Evolutionary conservation across 768 basidiomycete genomes (phyloP).

Genomic region (Clavaria fumosa): DNA sequence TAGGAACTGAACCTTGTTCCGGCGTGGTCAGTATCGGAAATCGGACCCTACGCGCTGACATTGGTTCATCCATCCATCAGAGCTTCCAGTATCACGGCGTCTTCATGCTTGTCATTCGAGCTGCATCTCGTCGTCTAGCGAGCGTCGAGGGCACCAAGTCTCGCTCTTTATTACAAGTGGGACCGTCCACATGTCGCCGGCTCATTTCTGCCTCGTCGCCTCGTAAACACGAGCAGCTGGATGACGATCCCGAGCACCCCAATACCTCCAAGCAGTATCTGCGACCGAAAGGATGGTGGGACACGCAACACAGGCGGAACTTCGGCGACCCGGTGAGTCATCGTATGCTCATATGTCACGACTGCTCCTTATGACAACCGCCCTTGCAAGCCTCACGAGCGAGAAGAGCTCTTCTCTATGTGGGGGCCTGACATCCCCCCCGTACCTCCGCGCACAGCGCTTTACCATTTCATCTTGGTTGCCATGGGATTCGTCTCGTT

Average conservation of each 20-base stretch:
- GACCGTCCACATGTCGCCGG: too few species aligned
- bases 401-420: constrained; percentile 71
- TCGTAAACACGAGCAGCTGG: too few species aligned
- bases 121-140: too few species aligned
- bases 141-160: too few species aligned
- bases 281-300: constrained; percentile 58
- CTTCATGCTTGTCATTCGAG: too few species aligned
- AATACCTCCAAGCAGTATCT: constrained; percentile 49
- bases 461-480: constrained; percentile 51
- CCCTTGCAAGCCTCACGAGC: constrained; percentile 50
- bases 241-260: constrained; percentile 61
- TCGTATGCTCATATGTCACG: constrained; percentile 5
- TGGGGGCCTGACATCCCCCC: constrained; percentile 68
- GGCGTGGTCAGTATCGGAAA: too few species aligned
- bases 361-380: constrained; percentile 3
- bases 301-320: constrained; percentile 61
- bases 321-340: constrained; percentile 37
- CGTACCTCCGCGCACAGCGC: constrained; percentile 40
- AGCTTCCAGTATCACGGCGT: too few species aligned
- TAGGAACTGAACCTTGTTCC: too few species aligned
- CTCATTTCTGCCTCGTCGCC: too few species aligned
- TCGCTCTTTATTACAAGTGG: too few species aligned
- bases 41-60: too few species aligned
- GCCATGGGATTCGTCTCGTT: constrained; percentile 46
- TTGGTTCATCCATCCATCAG: too few species aligned